phyloP scores from a whole-genome alignment of 2,329 filamentous ascomycete species.

The Fusarium torulosum region DNA sequence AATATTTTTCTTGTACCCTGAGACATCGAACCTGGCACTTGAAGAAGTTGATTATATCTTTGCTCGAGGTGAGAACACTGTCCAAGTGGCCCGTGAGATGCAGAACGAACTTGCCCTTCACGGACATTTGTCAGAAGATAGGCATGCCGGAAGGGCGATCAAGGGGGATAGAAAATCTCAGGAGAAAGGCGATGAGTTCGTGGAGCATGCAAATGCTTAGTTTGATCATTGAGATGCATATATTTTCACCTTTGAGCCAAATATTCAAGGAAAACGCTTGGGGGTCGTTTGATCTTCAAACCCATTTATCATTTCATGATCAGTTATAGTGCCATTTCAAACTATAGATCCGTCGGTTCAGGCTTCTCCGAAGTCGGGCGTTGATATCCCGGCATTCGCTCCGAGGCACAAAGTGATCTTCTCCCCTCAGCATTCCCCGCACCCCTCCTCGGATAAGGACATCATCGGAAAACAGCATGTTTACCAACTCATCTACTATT shows the following conservation, averaged over 20 bases:
- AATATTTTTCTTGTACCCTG: conserved; percentile 8
- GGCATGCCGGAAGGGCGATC: neutral
- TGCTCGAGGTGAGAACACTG: conserved; percentile 9
- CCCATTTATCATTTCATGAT: too few relatives aligned
- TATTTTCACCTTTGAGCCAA: neutral
- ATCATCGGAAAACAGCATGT: conserved; percentile 7
- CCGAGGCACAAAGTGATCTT: conserved; percentile 2
- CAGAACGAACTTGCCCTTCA: conserved; percentile 17
- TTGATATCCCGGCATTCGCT: conserved; percentile 12
- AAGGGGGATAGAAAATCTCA: neutral
- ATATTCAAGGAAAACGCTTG: too few relatives aligned
- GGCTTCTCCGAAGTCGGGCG: neutral
- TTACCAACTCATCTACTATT: neutral
- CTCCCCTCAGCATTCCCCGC: conserved; percentile 9
- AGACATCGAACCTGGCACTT: conserved; percentile 16
- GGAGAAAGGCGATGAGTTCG: neutral
- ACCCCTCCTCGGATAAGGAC: conserved; percentile 33
- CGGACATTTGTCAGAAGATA: neutral
- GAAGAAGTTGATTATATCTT: conserved; percentile 28
- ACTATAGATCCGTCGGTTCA: too few relatives aligned
- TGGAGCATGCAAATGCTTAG: neutral
- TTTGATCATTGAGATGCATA: too few relatives aligned
- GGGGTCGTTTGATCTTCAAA: too few relatives aligned
- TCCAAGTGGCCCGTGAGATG: conserved; percentile 12
- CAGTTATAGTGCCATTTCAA: too few relatives aligned